Evolutionary conservation across 2,329 filamentous ascomycete species (phyloP).

Genomic region (Xylariaceae sp.): DNA sequence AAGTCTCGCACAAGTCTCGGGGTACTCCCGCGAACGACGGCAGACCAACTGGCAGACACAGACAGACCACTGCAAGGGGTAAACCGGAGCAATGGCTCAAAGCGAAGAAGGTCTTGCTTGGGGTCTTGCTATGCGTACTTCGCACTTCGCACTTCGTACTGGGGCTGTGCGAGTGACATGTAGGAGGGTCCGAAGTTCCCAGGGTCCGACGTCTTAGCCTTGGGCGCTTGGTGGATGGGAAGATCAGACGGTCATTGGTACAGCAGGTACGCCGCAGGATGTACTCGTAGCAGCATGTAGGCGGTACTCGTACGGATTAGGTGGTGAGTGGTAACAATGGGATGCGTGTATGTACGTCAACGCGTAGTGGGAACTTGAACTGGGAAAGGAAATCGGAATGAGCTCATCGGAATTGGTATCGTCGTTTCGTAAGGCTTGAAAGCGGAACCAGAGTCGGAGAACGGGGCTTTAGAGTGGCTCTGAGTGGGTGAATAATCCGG

Average conservation of each 20-base stretch:
- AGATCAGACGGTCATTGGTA: neutral
- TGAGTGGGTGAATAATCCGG: neutral
- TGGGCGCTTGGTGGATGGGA: neutral
- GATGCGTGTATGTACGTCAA: neutral
- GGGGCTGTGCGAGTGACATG: conserved; percentile 17
- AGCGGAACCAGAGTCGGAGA: neutral
- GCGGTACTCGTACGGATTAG: neutral
- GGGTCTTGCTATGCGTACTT: too few relatives aligned
- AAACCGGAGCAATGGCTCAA: conserved; percentile 15
- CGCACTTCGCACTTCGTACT: neutral
- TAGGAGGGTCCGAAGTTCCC: conserved; percentile 13
- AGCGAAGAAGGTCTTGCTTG: conserved; percentile 4
- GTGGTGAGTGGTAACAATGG: neutral
- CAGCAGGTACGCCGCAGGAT: neutral
- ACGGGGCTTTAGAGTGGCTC: neutral
- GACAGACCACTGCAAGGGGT: conserved; percentile 6
- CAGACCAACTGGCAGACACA: too few relatives aligned
- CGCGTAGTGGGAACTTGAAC: neutral
- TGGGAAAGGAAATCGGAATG: neutral
- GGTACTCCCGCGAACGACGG: neutral
- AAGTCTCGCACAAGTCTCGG: neutral
- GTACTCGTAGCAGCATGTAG: neutral
- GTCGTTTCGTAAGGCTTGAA: neutral
- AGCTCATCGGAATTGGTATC: neutral
- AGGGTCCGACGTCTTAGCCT: conserved; percentile 2